phyloP scores from a whole-genome alignment of 345 rosid genomes.

The Luvunga scandens region DNA sequence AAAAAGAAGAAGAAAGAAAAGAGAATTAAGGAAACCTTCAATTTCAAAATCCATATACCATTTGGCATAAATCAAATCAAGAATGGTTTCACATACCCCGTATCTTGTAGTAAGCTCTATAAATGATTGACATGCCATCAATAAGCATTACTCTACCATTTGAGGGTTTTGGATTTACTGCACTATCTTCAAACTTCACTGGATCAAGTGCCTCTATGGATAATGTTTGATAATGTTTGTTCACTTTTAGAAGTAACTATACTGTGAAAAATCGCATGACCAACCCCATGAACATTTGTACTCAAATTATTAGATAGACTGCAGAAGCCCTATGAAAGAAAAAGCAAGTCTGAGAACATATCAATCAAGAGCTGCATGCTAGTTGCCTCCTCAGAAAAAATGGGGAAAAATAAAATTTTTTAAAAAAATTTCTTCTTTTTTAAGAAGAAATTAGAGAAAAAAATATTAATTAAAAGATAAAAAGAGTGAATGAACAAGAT shows the following conservation, averaged over 20 bases:
- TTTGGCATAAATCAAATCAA: not conserved
- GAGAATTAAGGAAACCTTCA: not conserved
- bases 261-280: constrained; percentile 27
- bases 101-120: constrained; percentile 94
- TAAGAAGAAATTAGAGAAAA: not conserved
- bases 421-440: not conserved
- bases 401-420: not conserved
- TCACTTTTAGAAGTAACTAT: constrained; percentile 29
- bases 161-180: constrained; percentile 31
- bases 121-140: constrained; percentile 90
- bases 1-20: too few relatives aligned
- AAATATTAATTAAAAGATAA: not conserved
- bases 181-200: constrained; percentile 34
- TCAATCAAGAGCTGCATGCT: not conserved
- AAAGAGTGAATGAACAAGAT: not conserved
- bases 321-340: constrained; percentile 44
- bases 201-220: constrained; percentile 27
- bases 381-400: not conserved
- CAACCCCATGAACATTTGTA: constrained; percentile 26
- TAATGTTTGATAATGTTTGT: constrained; percentile 8
- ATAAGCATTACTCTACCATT: constrained; percentile 85
- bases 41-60: not conserved
- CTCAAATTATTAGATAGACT: constrained; percentile 31
- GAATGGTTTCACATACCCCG: constrained; percentile 48
- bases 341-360: not conserved